Base-by-base conservation (phyloP, 768 basidiomycete genomes). In the Tricholoma sp. region DNA sequence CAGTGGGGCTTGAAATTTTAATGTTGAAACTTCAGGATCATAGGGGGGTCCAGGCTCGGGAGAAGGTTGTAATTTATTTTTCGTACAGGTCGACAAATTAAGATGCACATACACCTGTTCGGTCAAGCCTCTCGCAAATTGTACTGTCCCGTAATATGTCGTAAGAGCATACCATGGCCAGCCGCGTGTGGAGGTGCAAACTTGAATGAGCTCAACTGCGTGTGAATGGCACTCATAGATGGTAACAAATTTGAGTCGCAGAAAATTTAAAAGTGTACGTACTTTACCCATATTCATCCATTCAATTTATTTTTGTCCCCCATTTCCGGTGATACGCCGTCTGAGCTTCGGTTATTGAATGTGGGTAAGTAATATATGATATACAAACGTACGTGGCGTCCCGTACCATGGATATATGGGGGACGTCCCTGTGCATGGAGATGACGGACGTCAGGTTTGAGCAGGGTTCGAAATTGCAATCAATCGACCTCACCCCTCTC, bases 341-440 rank as follows among this genome's bases (percentile, higher is more conserved):
- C 46, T 22, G 9, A 21, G 14, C 7, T 21, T 19, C 19, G 19
- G 46, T 14, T 6, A 47, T 11, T 22, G 10, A 22, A 24, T 39
- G n/a, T 27, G 24, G 5, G 35, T 41, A 19, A 19, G 41, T 41
- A 37, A 37, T n/a, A 43, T 10, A 9, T 9, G 16, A 37, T n/a
- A 43, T 10, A 9, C 4, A 21, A 19, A 10, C 14, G 46, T 47
- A 27, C 12, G 47, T 50, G 47, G 47, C 27, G 47, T 50, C 47
- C 47, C 47, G 47, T 50, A 50, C 47, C 29, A 31, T n/a, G 47
- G 27, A 50, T 18, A 50, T 31, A 50, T 50, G 47, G 47, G 47
- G 27, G n/a, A 50, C n/a, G n/a, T n/a, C n/a, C n/a, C 46, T 10
- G 19, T 19, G 16, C 16, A 43, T 43, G 8, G 18, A 27, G 5